These are phyloP conservation scores for Phytophthora brassicae DNA, from an alignment of 352 stramenopile genomes.

Conservation along the genomic window DNA sequence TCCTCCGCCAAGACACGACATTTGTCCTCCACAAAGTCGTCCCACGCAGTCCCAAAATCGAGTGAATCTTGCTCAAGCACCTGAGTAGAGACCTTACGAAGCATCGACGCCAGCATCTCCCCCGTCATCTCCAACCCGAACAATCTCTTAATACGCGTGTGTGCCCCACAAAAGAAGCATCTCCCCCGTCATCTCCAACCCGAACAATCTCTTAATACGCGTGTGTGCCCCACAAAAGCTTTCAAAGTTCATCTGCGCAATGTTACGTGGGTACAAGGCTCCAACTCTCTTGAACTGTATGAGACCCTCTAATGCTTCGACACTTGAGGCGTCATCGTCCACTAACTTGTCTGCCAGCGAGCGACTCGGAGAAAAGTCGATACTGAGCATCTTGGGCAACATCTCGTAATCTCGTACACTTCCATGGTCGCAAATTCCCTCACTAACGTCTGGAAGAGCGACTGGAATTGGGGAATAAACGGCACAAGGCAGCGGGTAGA, in stretches of 20 bases:
- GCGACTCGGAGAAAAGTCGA: constrained; percentile 48
- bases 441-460: constrained; percentile 47
- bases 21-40: constrained; percentile 62
- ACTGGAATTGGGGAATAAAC: constrained; percentile 41
- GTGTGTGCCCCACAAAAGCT: constrained; percentile 37
- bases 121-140: constrained; percentile 66
- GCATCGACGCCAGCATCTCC: constrained; percentile 46
- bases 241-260: constrained; percentile 29
- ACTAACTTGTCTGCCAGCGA: constrained; percentile 26
- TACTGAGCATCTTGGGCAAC: constrained; percentile 50
- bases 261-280: constrained; percentile 15
- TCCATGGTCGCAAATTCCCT: constrained; percentile 48
- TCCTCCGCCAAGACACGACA: constrained; percentile 56
- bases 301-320: constrained; percentile 34
- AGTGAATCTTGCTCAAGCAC: constrained; percentile 32
- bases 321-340: constrained; percentile 8
- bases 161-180: constrained; percentile 45
- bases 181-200: constrained; percentile 58
- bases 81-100: constrained; percentile 38
- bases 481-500: constrained; percentile 21
- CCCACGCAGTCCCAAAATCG: constrained; percentile 67
- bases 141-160: constrained; percentile 57
- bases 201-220: constrained; percentile 67
- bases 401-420: constrained; percentile 69
- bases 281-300: constrained; percentile 42